Percentiles rank a stretch among this genome's conserved stretches.
These are phyloP conservation scores for Boletus vinaceobasis DNA, from an alignment of 768 basidiomycete genomes.

Conservation along the genomic window DNA sequence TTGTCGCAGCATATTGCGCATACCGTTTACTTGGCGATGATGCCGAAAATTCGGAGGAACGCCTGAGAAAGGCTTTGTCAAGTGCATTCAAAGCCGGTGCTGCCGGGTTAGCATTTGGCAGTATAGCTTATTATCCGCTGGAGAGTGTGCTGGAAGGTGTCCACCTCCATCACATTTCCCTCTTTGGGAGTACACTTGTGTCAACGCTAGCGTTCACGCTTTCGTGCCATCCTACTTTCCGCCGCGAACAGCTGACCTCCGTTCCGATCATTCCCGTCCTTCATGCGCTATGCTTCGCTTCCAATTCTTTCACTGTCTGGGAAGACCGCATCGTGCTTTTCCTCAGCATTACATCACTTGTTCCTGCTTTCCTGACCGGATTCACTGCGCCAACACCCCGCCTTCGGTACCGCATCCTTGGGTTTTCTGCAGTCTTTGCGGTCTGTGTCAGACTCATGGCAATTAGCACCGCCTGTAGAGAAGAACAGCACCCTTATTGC, in stretches of 20 bases:
- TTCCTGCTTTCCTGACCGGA: constrained; percentile 57
- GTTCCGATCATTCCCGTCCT: constrained; percentile 53
- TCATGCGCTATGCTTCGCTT: constrained; percentile 76
- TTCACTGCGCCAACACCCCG: constrained; percentile 63
- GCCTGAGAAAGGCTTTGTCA: constrained; percentile 34
- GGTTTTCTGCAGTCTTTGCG: constrained; percentile 64
- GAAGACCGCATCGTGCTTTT: constrained; percentile 83
- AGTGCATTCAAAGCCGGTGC: constrained; percentile 34
- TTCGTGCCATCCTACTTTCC: constrained; percentile 37
- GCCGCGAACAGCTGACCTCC: constrained; percentile 24
- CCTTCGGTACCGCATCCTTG: constrained; percentile 73
- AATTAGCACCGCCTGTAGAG: constrained; percentile 83
- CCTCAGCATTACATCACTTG: constrained; percentile 63
- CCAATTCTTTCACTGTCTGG: constrained; percentile 98
- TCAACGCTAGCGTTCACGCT: constrained; percentile 47
- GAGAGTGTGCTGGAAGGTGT: constrained; percentile 41
- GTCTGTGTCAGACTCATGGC: constrained; percentile 72
- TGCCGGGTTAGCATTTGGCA: constrained; percentile 36
- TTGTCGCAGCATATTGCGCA: constrained; percentile 52
- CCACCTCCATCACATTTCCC: constrained; percentile 45
- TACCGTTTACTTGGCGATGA: constrained; percentile 47
- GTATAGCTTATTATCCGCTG: constrained; percentile 33
- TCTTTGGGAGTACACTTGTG: constrained; percentile 48
- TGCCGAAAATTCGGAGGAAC: constrained; percentile 40
- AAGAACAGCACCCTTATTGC: constrained; percentile 92